These are phyloP conservation scores for Lentinula guzmanii DNA, from an alignment of 768 basidiomycete genomes.

Conservation along the genomic window DNA sequence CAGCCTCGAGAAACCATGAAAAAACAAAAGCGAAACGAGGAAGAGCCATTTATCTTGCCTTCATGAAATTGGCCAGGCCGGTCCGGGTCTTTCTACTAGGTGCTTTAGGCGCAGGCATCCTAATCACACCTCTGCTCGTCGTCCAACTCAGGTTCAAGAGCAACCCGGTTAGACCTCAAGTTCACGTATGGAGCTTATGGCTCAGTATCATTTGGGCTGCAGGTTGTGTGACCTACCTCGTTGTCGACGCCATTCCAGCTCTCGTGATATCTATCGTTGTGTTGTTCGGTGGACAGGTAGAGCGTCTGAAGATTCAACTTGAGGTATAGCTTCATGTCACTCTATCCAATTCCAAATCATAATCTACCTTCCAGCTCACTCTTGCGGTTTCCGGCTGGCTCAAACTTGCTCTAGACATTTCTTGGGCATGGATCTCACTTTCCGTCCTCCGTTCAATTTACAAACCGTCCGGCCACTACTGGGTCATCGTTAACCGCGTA, in stretches of 20 bases:
- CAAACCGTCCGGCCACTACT: slow-evolving; percentile 59
- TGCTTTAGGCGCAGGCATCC: slow-evolving; percentile 52
- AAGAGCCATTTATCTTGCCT: slow-evolving; percentile 54
- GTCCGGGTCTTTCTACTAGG: slow-evolving; percentile 56
- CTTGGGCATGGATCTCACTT: slow-evolving; percentile 72
- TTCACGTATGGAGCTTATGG: slow-evolving; percentile 65
- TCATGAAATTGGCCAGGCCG: slow-evolving; percentile 59
- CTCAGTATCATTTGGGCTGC: slow-evolving; percentile 62
- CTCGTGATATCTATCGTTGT: slow-evolving; percentile 48
- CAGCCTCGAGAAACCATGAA: slow-evolving; percentile 15
- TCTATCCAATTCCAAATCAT: background rate
- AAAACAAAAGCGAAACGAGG: slow-evolving; percentile 52
- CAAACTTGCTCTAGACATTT: slow-evolving; percentile 58
- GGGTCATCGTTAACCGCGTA: slow-evolving; percentile 62
- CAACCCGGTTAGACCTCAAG: slow-evolving; percentile 44
- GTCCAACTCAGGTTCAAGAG: slow-evolving; percentile 55
- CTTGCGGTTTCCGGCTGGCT: slow-evolving; percentile 68
- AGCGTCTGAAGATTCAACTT: slow-evolving; percentile 60
- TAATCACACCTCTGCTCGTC: slow-evolving; percentile 67
- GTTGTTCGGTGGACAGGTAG: slow-evolving; percentile 54
- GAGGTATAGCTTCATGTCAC: slow-evolving; percentile 39
- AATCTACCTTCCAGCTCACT: slow-evolving; percentile 37
- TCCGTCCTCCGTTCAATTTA: slow-evolving; percentile 54
- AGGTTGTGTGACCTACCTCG: slow-evolving; percentile 50
- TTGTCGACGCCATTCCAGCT: slow-evolving; percentile 60